Conservation (phyloP, 2,329 filamentous ascomycete genomes). For the Phoma sp. region DNA sequence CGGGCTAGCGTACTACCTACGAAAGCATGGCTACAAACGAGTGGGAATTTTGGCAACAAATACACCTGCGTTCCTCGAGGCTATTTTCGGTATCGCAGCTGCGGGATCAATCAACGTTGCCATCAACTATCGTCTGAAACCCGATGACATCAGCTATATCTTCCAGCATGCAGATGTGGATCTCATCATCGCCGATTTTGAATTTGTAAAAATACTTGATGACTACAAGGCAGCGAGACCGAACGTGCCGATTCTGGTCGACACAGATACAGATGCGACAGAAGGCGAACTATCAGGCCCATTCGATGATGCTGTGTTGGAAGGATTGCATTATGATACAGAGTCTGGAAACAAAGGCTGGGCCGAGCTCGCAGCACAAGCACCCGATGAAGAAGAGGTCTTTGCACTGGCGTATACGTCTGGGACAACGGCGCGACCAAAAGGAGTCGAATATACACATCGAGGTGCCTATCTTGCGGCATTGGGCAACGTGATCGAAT, state of each 20-base stretch:
- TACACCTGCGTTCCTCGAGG: constrained; percentile 92
- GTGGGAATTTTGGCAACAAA: constrained; percentile 91
- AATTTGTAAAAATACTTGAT: constrained; percentile 76
- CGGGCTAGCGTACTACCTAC: constrained; percentile 87
- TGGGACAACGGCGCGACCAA: constrained; percentile 88
- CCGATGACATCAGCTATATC: constrained; percentile 88
- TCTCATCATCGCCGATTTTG: constrained; percentile 82
- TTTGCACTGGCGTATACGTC: constrained; percentile 93
- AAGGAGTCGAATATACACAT: constrained; percentile 93
- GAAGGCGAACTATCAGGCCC: constrained; percentile 77
- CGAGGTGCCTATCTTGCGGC: constrained; percentile 85
- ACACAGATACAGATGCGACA: constrained; percentile 81
- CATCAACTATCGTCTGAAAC: constrained; percentile 77
- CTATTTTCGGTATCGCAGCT: constrained; percentile 85
- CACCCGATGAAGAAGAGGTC: constrained; percentile 77
- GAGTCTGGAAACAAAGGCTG: constrained; percentile 75
- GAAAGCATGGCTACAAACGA: constrained; percentile 73
- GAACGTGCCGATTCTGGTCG: constrained; percentile 75
- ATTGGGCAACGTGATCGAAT: constrained; percentile 86
- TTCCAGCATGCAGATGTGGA: constrained; percentile 89
- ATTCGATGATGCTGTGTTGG: constrained; percentile 82
- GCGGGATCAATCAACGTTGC: constrained; percentile 80
- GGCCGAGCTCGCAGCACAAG: constrained; percentile 75
- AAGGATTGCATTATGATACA: constrained; percentile 77
- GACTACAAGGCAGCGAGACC: constrained; percentile 68